Base-by-base conservation (phyloP, 225 moss, liverwort and hornwort genomes). In the Marchantia polymorpha region DNA sequence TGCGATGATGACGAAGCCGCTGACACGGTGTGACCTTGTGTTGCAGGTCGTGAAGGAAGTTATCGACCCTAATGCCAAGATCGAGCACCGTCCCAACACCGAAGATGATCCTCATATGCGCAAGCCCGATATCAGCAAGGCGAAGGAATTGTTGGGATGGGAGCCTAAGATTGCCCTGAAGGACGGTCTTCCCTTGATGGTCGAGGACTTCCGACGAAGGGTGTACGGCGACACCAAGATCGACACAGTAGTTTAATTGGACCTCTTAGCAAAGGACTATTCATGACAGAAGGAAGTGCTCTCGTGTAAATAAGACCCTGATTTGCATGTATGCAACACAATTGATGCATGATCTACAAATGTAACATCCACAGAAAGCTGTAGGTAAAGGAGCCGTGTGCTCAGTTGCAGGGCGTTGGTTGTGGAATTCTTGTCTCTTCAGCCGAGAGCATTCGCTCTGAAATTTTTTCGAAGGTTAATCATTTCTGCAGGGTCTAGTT, bases 161-260 rank as follows among this genome's bases (percentile, higher is more conserved):
- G 88, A 88, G 68, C 88, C 88, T 0, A 83, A 83, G 69, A 76
- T 88, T 58, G 65, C 81, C 55, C 74, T 88, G 52, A 83, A 54
- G 70, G 82, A 88, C 50, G 88, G 88, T 69, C 85, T 88, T 63
- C 88, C 88, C 58, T 82, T 85, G 4, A 88, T 88, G 88, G 88
- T 88, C 13, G 88, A 88, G 70, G 85, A 88, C 71, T 88, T 88
- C 82, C 81, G 86, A 52, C 66, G 69, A 52, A 69, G 88, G 74
- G 85, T 88, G 23, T 88, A 84, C 56, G 83, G 83, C 26, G 88
- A 86, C 39, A 69, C 26, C 22, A 79, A 78, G 80, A 79, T 86
- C 26, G 79, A 84, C 30, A 79, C 83, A 54, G 69, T 78, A 67
- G 85, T 72, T 29, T 85, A 84, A 75, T 27, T 74, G 73, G 52